A percentile compares a stretch with the other conserved stretches of the same genome.
Conservation (phyloP, 306 rosid genomes). For the Castanea sativa region DNA sequence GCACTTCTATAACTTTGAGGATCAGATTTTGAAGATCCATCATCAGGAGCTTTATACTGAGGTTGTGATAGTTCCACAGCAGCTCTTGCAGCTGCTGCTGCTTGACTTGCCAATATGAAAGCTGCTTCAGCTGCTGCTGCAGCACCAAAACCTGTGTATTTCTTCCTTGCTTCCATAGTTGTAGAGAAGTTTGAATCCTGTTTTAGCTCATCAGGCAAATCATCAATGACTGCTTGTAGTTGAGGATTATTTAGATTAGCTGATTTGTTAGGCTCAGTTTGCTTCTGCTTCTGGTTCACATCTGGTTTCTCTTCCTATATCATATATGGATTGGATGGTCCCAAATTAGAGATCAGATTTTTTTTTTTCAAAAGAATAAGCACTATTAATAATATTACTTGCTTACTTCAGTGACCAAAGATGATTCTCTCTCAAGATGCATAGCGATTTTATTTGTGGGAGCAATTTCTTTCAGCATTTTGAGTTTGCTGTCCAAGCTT, state of each 20-base stretch:
- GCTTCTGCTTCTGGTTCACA: slow-evolving; percentile 21
- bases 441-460: slow-evolving; percentile 46
- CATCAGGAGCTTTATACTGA: neutral
- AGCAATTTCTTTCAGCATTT: slow-evolving; percentile 44
- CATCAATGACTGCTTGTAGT: slow-evolving; percentile 9
- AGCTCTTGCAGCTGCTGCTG: slow-evolving; percentile 21
- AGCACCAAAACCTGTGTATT: slow-evolving; percentile 17
- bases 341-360: slow-evolving; percentile 3
- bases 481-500: slow-evolving; percentile 38
- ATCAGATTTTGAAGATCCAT: neutral
- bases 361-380: neutral
- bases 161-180: slow-evolving; percentile 27
- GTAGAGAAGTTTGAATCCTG: slow-evolving; percentile 19
- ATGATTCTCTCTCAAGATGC: slow-evolving; percentile 32
- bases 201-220: neutral
- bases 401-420: slow-evolving; percentile 27
- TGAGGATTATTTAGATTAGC: slow-evolving; percentile 9
- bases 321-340: neutral
- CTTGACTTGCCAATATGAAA: slow-evolving; percentile 31
- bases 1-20: neutral
- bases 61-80: slow-evolving; percentile 19
- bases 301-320: slow-evolving; percentile 34
- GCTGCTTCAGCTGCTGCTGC: slow-evolving; percentile 39
- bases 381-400: neutral
- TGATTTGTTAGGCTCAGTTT: slow-evolving; percentile 11